Evolutionary conservation across 768 basidiomycete species (phyloP), one percentile per base, ranked within the genome.

Genomic region (Rhodosporidiobolus sp.): DNA sequence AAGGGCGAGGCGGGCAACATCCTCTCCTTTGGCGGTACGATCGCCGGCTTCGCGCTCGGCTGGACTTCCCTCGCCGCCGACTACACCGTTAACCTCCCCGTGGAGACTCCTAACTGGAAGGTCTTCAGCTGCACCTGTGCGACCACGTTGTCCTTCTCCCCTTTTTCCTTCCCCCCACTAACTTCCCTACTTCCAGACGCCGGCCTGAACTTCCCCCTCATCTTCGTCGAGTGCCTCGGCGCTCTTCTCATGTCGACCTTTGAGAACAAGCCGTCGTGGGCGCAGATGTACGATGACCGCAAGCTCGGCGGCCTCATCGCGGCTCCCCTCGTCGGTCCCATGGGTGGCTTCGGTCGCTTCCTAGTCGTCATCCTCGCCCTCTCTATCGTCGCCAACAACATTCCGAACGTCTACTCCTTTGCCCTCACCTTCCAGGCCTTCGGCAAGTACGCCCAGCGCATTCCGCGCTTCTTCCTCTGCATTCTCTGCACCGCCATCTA

Each of bases 281-380:
- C 64, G 10, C 82, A 77, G 7, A 81, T 80, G 0, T 84, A 83
- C 77, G 77, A 60, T 0, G 70, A 76, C 17, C 79, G 82, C 49
- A 82, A 82, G 74, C 82, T 85, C 52, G 85, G 85, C 48, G 85
- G 85, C 17, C 81, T 86, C 6, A 77, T 86, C 70, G 81, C 81
- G 22, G 83, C 83, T 28, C 80, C 81, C 3, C 79, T 85, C 30
- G 55, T 69, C 28, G 63, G 32, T 63, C 81, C 83, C 1, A 80
- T 83, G 77, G 80, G 82, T 46, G 82, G 83, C 14, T 83, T 82
- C 62, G 84, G 84, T n/a, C 81, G 82, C 43, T 85, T 85, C 80
- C 81, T 84, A 65, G 80, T 85, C 52, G 83, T 84, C 65, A 60
- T 85, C 48, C 81, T 85, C 46, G 84, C 84, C 7, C 79, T 77